Evolutionary conservation across 2,329 filamentous ascomycete genomes (phyloP).

Genomic region (Lachnellula willkommii): DNA sequence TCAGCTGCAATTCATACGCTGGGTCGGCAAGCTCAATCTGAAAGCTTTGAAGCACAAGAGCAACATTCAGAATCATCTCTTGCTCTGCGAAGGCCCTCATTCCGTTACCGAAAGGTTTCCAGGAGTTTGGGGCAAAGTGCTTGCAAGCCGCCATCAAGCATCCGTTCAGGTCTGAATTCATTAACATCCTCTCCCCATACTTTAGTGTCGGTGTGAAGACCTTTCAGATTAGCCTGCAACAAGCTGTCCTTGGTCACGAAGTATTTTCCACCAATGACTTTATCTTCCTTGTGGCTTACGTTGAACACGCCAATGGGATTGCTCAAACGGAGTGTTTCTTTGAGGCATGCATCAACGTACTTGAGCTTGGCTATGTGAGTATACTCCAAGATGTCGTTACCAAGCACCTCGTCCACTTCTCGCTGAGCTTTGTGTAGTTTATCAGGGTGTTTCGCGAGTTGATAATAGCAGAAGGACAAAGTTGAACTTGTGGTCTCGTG

Average conservation of each 20-base stretch:
- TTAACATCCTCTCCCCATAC: constrained; percentile 61
- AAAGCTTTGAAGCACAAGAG: constrained; percentile 65
- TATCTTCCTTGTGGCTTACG: constrained; percentile 32
- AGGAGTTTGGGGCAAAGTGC: constrained; percentile 56
- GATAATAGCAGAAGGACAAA: constrained; percentile 44
- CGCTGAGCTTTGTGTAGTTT: constrained; percentile 41
- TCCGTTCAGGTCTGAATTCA: constrained; percentile 64
- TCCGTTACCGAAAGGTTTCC: constrained; percentile 73
- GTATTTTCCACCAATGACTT: background rate
- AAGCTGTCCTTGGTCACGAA: constrained; percentile 41
- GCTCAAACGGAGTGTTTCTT: constrained; percentile 57
- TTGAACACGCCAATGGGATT: constrained; percentile 36
- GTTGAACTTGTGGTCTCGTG: constrained; percentile 61
- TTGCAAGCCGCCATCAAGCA: constrained; percentile 64
- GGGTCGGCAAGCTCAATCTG: constrained; percentile 58
- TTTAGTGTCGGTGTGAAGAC: constrained; percentile 55
- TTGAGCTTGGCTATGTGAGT: constrained; percentile 48
- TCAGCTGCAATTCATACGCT: constrained; percentile 49
- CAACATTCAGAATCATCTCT: constrained; percentile 57
- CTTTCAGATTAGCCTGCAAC: constrained; percentile 44
- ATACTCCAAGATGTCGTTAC: constrained; percentile 37
- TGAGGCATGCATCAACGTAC: constrained; percentile 60
- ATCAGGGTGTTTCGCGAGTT: constrained; percentile 44
- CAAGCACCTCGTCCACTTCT: constrained; percentile 47
- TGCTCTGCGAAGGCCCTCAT: constrained; percentile 69